Percentiles rank a stretch among this genome's conserved stretches.
phyloP scores from a whole-genome alignment of 1,284 basidiomycete species.

The Tilletia horrida region DNA sequence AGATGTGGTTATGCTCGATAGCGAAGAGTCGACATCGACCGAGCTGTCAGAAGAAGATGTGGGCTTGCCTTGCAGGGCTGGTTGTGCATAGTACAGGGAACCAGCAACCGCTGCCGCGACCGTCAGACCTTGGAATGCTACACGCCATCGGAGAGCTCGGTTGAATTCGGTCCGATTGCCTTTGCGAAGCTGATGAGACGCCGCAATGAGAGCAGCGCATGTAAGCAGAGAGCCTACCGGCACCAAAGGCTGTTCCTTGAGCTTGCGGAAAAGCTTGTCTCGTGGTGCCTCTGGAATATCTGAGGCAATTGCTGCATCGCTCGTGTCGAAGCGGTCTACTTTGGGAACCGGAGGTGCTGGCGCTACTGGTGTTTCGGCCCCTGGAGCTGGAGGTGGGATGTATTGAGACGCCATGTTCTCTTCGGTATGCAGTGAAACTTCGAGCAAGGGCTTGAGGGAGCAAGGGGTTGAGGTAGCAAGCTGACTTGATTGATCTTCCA shows the following conservation, averaged over 20 bases:
- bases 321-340: background rate
- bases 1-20: background rate
- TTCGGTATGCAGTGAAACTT: too few species aligned
- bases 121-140: conserved; percentile 51
- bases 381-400: background rate
- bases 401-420: conserved; percentile 10
- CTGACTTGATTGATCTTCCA: background rate
- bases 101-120: conserved; percentile 47
- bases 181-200: conserved; percentile 45
- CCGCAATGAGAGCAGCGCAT: conserved; percentile 44
- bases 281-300: conserved; percentile 28
- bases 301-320: conserved; percentile 3
- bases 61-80: conserved; percentile 2
- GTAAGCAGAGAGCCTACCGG: conserved; percentile 52
- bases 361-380: background rate
- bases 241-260: conserved; percentile 51
- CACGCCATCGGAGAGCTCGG: conserved; percentile 50
- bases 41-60: background rate
- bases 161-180: conserved; percentile 51
- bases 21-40: background rate
- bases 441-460: too few species aligned
- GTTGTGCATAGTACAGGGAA: conserved; percentile 36
- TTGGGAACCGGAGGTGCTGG: background rate
- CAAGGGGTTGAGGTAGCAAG: too few species aligned
- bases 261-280: conserved; percentile 48